Evolutionary conservation across 768 basidiomycete genomes (phyloP).

Genomic region (Lentinula sp.): DNA sequence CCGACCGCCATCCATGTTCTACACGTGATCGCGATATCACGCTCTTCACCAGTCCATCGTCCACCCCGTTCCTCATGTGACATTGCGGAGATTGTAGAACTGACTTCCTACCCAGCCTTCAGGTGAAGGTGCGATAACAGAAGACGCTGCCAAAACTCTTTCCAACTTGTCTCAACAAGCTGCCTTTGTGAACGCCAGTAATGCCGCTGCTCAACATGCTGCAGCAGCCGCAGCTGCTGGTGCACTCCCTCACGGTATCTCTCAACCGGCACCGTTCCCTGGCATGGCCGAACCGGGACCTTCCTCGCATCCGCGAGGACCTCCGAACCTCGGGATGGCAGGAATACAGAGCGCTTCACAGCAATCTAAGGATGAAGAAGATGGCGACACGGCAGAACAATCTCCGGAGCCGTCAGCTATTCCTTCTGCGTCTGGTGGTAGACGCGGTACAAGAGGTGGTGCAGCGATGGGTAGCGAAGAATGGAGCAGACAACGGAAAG

Average conservation of each 20-base stretch:
- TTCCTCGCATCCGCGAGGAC: constrained; percentile 67
- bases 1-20: neutral
- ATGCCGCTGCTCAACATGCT: constrained; percentile 17
- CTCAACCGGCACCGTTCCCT: constrained; percentile 21
- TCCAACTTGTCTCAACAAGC: constrained; percentile 46
- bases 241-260: constrained; percentile 19
- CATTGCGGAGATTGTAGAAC: neutral
- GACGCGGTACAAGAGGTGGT: constrained; percentile 41
- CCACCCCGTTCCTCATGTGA: constrained; percentile 7
- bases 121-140: constrained; percentile 46
- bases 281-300: constrained; percentile 63
- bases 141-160: constrained; percentile 55
- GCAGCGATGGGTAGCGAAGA: constrained; percentile 70
- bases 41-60: constrained; percentile 15
- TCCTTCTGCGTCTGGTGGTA: constrained; percentile 20
- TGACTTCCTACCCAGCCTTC: constrained; percentile 26
- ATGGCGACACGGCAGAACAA: constrained; percentile 22
- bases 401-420: constrained; percentile 16
- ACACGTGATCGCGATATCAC: constrained; percentile 13
- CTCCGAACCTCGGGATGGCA: constrained; percentile 53
- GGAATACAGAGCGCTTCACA: constrained; percentile 11
- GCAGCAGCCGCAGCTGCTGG: constrained; percentile 20
- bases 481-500: constrained; percentile 75
- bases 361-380: constrained; percentile 13
- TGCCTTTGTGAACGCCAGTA: constrained; percentile 16